These are phyloP conservation scores for Pseudopyrenochaeta lycopersici DNA, from an alignment of 2,329 filamentous ascomycete genomes.

Conservation along the genomic window DNA sequence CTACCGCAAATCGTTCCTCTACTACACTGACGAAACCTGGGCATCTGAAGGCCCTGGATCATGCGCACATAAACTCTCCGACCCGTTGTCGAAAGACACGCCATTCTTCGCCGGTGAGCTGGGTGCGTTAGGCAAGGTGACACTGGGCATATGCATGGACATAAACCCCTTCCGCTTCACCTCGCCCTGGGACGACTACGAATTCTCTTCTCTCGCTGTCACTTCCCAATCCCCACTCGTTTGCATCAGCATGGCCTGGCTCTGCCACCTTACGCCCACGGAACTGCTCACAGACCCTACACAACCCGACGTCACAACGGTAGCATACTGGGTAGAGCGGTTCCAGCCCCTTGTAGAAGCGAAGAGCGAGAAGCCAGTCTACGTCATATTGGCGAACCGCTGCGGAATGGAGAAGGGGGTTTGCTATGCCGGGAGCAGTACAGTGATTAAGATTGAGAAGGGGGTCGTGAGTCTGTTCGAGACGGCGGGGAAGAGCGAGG, in stretches of 20 bases:
- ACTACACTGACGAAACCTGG: slow-evolving; percentile 74
- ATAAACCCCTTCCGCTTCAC: slow-evolving; percentile 71
- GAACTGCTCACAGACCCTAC: slow-evolving; percentile 56
- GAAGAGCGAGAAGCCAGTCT: slow-evolving; percentile 60
- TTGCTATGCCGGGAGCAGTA: slow-evolving; percentile 77
- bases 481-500: slow-evolving; percentile 73
- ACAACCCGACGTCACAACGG: slow-evolving; percentile 74
- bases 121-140: slow-evolving; percentile 47
- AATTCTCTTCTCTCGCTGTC: slow-evolving; percentile 67
- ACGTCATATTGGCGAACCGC: slow-evolving; percentile 76
- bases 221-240: slow-evolving; percentile 67
- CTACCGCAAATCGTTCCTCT: slow-evolving; percentile 72
- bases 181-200: slow-evolving; percentile 66
- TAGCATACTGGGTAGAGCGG: slow-evolving; percentile 78
- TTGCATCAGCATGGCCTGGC: slow-evolving; percentile 81
- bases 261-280: slow-evolving; percentile 66
- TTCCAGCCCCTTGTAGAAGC: slow-evolving; percentile 67
- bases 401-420: slow-evolving; percentile 72
- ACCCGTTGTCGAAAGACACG: slow-evolving; percentile 24
- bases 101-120: slow-evolving; percentile 50
- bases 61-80: slow-evolving; percentile 26
- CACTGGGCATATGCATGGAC: slow-evolving; percentile 64
- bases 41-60: slow-evolving; percentile 60
- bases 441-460: slow-evolving; percentile 71
- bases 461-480: slow-evolving; percentile 76